phyloP scores from a whole-genome alignment of 1,284 basidiomycete species.

The Afroboletus lepidellus region DNA sequence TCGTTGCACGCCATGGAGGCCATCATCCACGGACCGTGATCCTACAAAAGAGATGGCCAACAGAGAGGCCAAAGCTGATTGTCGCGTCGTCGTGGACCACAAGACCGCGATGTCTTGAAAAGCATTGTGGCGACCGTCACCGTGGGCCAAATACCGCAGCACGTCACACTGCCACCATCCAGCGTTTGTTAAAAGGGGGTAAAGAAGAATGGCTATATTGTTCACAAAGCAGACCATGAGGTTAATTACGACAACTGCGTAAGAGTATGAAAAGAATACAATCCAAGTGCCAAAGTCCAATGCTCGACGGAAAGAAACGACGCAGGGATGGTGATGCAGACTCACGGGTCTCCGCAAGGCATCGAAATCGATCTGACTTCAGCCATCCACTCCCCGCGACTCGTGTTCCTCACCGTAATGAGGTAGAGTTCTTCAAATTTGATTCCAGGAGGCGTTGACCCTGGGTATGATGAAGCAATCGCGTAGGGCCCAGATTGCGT shows the following conservation, averaged over 20 bases:
- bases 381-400: constrained; percentile 28
- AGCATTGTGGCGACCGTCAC: background rate
- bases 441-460: constrained; percentile 18
- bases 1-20: background rate
- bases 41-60: constrained; percentile 4
- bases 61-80: background rate
- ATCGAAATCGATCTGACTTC: constrained; percentile 24
- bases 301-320: background rate
- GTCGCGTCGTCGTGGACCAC: background rate
- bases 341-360: constrained; percentile 18
- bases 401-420: constrained; percentile 29
- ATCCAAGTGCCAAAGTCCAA: constrained; percentile 3
- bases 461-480: constrained; percentile 14
- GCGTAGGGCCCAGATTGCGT: constrained; percentile 21
- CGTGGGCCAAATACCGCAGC: constrained; percentile 6
- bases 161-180: background rate
- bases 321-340: background rate
- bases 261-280: background rate
- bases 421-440: constrained; percentile 26
- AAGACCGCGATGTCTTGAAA: background rate
- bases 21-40: background rate
- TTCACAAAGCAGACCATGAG: background rate
- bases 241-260: constrained; percentile 6
- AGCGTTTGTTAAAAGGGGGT: background rate
- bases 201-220: background rate